These are phyloP conservation scores for Aspergillus sparsus DNA, from an alignment of 495 filamentous ascomycete species.

Conservation along the genomic window DNA sequence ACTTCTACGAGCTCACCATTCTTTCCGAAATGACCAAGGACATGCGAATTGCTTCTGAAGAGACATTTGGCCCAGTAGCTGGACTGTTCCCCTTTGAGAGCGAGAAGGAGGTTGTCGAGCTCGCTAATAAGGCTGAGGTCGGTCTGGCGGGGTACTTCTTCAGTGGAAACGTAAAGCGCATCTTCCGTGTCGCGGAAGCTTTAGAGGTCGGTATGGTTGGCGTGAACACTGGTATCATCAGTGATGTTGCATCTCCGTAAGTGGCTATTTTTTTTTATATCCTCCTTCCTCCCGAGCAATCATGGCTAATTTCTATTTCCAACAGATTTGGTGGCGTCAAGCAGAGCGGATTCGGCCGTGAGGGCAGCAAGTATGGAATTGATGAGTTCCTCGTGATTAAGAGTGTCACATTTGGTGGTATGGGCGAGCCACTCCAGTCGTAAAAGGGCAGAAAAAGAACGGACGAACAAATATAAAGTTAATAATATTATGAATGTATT, in stretches of 20 bases:
- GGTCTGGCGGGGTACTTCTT: conserved; percentile 89
- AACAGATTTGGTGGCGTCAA: conserved; percentile 87
- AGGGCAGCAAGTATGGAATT: conserved; percentile 89
- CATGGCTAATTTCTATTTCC: conserved; percentile 19
- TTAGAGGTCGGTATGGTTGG: conserved; percentile 89
- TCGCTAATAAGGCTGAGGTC: conserved; percentile 76
- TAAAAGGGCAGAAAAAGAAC: conserved; percentile 19
- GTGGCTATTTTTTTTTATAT: conserved; percentile 19
- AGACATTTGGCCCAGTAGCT: conserved; percentile 87
- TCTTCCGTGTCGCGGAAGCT: conserved; percentile 78
- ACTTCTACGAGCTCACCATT: conserved; percentile 83
- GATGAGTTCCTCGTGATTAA: conserved; percentile 87
- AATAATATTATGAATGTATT: background rate
- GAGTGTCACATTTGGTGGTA: conserved; percentile 81
- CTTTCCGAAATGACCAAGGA: conserved; percentile 77
- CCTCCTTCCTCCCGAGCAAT: background rate
- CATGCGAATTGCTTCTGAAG: conserved; percentile 76
- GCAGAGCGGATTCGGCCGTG: conserved; percentile 85
- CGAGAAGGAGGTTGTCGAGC: conserved; percentile 78
- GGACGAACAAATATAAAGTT: background rate
- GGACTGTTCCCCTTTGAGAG: conserved; percentile 80
- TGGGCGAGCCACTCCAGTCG: conserved; percentile 58
- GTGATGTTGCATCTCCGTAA: conserved; percentile 72
- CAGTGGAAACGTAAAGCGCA: conserved; percentile 69
- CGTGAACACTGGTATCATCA: conserved; percentile 81